Conservation (phyloP, 2,329 filamentous ascomycete species). For the Aureobasidium sp. region DNA sequence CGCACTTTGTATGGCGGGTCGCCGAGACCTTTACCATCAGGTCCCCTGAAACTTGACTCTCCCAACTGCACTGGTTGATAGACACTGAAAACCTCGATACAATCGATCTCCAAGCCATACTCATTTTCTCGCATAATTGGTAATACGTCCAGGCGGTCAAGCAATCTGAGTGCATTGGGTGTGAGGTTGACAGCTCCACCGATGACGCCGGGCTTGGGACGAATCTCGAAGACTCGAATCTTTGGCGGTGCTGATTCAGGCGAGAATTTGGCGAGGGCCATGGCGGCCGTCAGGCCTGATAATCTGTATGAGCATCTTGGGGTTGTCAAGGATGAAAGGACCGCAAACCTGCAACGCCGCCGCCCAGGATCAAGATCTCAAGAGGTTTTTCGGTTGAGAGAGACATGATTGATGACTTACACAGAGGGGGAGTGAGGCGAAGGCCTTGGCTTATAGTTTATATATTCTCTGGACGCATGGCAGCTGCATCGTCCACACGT, state of each 20-base stretch:
- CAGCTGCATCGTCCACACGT: neutral
- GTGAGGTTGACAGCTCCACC: conserved; percentile 41
- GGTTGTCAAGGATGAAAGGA: neutral
- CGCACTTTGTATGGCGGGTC: conserved; percentile 32
- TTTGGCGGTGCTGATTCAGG: conserved; percentile 23
- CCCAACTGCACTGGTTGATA: conserved; percentile 33
- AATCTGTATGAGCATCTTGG: neutral
- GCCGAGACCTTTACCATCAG: conserved; percentile 34
- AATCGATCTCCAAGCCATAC: conserved; percentile 34
- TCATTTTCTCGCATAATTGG: conserved; percentile 29
- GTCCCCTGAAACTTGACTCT: conserved; percentile 33
- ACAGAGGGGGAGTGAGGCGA: neutral
- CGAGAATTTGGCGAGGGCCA: conserved; percentile 37
- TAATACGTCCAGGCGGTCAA: conserved; percentile 27
- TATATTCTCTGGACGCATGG: neutral
- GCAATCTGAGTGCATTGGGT: conserved; percentile 35
- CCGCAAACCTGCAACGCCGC: conserved; percentile 8
- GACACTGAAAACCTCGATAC: conserved; percentile 37
- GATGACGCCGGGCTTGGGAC: conserved; percentile 36
- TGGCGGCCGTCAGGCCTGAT: conserved; percentile 39
- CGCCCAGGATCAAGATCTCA: conserved; percentile 7
- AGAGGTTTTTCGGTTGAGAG: neutral
- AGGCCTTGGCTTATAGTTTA: neutral
- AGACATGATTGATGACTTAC: neutral
- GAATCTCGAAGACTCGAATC: conserved; percentile 42